Percentiles rank a stretch among this genome's conserved stretches.
phyloP scores from a whole-genome alignment of 495 filamentous ascomycete species.

The Thermothielavioides terrestris region DNA sequence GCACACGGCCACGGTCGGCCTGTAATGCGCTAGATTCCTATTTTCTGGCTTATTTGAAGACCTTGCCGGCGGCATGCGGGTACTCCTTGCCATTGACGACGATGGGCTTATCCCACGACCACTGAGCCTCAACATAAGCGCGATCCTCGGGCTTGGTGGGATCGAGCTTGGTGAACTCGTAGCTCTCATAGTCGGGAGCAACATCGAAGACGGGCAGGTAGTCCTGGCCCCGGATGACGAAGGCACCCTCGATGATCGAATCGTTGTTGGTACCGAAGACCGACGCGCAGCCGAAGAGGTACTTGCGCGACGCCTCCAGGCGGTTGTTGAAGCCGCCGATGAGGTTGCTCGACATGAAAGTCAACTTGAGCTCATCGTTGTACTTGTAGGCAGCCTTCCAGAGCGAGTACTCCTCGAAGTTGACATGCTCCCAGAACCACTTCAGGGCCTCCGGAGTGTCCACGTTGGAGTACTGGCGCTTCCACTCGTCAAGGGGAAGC shows the following conservation, averaged over 20 bases:
- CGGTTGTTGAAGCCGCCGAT: constrained; percentile 96
- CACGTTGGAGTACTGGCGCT: constrained; percentile 96
- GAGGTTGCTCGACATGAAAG: constrained; percentile 97
- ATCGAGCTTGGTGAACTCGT: constrained; percentile 93
- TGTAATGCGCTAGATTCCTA: constrained; percentile 10
- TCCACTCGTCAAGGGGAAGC: constrained; percentile 88
- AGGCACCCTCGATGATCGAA: constrained; percentile 82
- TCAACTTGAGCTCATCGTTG: constrained; percentile 90
- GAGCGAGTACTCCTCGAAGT: constrained; percentile 87
- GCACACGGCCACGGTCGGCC: constrained; percentile 14
- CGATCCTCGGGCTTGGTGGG: constrained; percentile 70
- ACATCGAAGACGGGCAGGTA: constrained; percentile 82
- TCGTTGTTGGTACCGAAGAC: constrained; percentile 84
- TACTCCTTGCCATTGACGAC: constrained; percentile 72
- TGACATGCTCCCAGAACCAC: constrained; percentile 97
- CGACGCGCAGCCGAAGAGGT: constrained; percentile 85
- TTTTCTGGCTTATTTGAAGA: constrained; percentile 77
- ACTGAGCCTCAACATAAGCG: constrained; percentile 76
- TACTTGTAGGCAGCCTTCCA: constrained; percentile 95
- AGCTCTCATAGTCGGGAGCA: constrained; percentile 94
- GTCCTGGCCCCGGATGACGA: constrained; percentile 89
- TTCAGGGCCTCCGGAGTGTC: constrained; percentile 82
- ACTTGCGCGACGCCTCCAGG: constrained; percentile 97
- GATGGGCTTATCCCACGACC: constrained; percentile 77
- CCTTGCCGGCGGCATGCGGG: constrained; percentile 68